A percentile compares a stretch with the other conserved stretches of the same genome.
Evolutionary conservation across 768 basidiomycete species (phyloP).

Genomic region (Candolleomyces efflorescens): DNA sequence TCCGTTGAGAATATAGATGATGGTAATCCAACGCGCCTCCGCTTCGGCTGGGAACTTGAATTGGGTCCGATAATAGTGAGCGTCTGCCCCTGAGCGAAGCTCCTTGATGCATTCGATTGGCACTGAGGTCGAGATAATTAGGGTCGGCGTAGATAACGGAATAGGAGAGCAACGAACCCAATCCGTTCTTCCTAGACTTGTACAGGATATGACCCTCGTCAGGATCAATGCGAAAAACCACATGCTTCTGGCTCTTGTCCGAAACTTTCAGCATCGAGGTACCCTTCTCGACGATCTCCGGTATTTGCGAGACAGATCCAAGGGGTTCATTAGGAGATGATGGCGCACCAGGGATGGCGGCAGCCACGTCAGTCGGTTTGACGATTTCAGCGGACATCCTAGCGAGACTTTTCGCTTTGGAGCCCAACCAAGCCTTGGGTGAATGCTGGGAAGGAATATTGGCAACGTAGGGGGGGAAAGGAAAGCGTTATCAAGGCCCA

Average conservation of each 20-base stretch:
- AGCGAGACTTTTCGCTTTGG: slow-evolving; percentile 21
- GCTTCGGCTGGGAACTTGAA: slow-evolving; percentile 59
- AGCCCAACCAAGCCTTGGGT: slow-evolving; percentile 20
- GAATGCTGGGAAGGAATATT: slow-evolving; percentile 23
- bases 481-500: not conserved
- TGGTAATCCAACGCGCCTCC: slow-evolving; percentile 77
- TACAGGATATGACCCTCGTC: slow-evolving; percentile 75
- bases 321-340: slow-evolving; percentile 1
- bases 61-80: slow-evolving; percentile 66
- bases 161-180: slow-evolving; percentile 40
- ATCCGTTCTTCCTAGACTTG: slow-evolving; percentile 57
- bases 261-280: slow-evolving; percentile 80
- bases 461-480: not conserved
- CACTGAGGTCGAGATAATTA: slow-evolving; percentile 39
- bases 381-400: slow-evolving; percentile 24
- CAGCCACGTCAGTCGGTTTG: slow-evolving; percentile 12
- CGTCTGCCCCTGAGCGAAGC: slow-evolving; percentile 69
- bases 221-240: slow-evolving; percentile 66
- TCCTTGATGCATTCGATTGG: slow-evolving; percentile 86
- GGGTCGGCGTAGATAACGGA: not conserved
- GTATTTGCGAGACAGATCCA: slow-evolving; percentile 31
- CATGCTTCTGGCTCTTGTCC: slow-evolving; percentile 62
- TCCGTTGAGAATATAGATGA: slow-evolving; percentile 77
- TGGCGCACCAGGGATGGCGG: slow-evolving; percentile 2
- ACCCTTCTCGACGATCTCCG: slow-evolving; percentile 49